Conservation (phyloP, 108 stramenopile genomes). For the Stephanodiscus triporus region DNA sequence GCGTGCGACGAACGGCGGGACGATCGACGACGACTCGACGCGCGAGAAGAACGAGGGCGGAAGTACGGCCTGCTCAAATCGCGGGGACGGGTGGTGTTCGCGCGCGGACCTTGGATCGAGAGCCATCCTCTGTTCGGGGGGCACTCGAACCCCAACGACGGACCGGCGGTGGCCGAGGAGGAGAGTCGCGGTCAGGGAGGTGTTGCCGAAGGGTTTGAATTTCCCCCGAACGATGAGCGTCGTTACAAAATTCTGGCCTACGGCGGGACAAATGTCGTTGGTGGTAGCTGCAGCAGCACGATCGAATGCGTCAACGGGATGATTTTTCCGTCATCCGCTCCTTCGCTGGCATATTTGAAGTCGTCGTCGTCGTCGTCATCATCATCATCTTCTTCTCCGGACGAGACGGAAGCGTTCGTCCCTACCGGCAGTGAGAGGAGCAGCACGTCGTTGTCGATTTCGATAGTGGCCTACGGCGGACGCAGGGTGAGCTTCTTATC, state of each 20-base stretch:
- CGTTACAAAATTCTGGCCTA: conserved; percentile 18
- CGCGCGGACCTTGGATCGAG: conserved; percentile 25
- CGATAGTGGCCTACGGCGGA: conserved; percentile 27
- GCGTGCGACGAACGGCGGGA: background rate
- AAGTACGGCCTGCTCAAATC: conserved; percentile 10
- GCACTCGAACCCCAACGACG: background rate
- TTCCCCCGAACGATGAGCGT: background rate
- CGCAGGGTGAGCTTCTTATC: conserved; percentile 39
- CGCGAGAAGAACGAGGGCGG: too few species aligned
- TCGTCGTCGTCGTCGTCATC: background rate
- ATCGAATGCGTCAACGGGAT: conserved; percentile 16
- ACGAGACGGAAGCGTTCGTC: background rate
- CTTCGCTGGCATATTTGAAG: conserved; percentile 6
- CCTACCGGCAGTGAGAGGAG: background rate
- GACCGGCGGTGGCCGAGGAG: background rate
- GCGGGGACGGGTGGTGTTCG: conserved; percentile 12
- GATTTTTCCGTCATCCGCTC: conserved; percentile 19
- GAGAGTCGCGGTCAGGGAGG: background rate
- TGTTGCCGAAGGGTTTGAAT: background rate
- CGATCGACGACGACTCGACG: too few species aligned
- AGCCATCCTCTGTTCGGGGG: conserved; percentile 11
- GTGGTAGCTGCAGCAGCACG: conserved; percentile 12
- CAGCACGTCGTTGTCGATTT: conserved; percentile 17
- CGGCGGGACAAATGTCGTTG: background rate
- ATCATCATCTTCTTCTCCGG: background rate